Evolutionary conservation across 1,284 basidiomycete genomes (phyloP).

Genomic region (Rhodotorula mucilaginosa): DNA sequence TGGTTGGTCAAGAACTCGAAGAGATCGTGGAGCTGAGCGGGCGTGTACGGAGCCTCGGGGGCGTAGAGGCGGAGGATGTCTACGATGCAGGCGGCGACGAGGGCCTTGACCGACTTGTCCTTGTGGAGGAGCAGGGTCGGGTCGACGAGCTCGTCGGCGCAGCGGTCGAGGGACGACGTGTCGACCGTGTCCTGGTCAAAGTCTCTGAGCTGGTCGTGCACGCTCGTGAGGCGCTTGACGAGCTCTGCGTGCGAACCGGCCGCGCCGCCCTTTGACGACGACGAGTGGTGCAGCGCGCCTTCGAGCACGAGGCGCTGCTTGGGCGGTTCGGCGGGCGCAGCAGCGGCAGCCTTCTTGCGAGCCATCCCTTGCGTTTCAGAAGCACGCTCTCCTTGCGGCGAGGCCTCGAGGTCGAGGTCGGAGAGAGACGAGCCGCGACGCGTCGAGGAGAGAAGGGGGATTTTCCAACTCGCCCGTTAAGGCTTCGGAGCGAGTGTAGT

Average conservation of each 20-base stretch:
- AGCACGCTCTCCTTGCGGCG: background rate
- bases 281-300: slow-evolving; percentile 60
- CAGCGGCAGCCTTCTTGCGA: background rate
- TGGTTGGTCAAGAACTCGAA: slow-evolving; percentile 92
- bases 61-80: slow-evolving; percentile 92
- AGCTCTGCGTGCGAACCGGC: slow-evolving; percentile 63
- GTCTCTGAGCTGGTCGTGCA: slow-evolving; percentile 75
- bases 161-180: slow-evolving; percentile 63
- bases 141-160: slow-evolving; percentile 76
- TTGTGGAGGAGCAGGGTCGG: slow-evolving; percentile 78
- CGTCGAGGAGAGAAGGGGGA: background rate
- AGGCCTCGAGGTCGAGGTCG: background rate
- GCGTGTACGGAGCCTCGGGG: slow-evolving; percentile 93
- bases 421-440: background rate
- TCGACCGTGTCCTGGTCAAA: slow-evolving; percentile 88
- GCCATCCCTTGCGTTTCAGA: background rate
- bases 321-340: no score
- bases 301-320: background rate
- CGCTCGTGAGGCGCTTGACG: slow-evolving; percentile 74
- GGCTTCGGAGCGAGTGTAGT: no score
- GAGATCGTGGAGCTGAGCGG: slow-evolving; percentile 82
- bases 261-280: slow-evolving; percentile 62
- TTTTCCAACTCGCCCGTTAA: no score
- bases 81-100: slow-evolving; percentile 88
- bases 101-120: slow-evolving; percentile 90